Percentiles rank a stretch among this genome's conserved stretches.
Conservation (phyloP, 2,329 filamentous ascomycete species). For the Lecanicillium sp. region DNA sequence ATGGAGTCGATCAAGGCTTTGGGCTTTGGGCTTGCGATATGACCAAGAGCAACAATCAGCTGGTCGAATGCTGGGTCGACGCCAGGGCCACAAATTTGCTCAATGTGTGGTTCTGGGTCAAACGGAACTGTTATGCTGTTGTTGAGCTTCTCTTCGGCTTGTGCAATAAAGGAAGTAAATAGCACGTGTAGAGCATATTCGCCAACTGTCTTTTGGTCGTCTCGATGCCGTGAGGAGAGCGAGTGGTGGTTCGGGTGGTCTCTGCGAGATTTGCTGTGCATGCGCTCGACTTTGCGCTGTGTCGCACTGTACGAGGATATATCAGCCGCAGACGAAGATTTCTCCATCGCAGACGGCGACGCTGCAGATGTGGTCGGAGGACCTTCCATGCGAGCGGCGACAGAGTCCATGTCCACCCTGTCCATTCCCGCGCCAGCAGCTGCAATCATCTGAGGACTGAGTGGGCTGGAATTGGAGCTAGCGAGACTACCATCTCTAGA, state of each 20-base stretch:
- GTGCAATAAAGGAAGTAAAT: constrained; percentile 93
- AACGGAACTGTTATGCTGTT: constrained; percentile 74
- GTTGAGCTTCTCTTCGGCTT: constrained; percentile 93
- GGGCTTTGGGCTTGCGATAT: constrained; percentile 89
- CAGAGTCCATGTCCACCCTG: constrained; percentile 38
- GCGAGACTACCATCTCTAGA: constrained; percentile 79
- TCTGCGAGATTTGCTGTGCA: constrained; percentile 59
- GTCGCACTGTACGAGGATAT: constrained; percentile 31
- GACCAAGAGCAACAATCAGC: constrained; percentile 83
- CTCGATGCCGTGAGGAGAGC: constrained; percentile 62
- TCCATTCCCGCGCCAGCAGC: constrained; percentile 52
- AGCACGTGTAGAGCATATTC: constrained; percentile 96
- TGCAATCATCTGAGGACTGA: constrained; percentile 81
- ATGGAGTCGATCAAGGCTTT: constrained; percentile 94
- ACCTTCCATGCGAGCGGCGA: constrained; percentile 34
- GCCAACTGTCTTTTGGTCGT: constrained; percentile 86
- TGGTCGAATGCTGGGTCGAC: constrained; percentile 88
- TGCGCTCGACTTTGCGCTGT: constrained; percentile 49
- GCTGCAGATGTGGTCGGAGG: constrained; percentile 40
- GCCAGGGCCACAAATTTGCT: constrained; percentile 82
- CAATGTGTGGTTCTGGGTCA: constrained; percentile 75
- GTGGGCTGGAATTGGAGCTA: constrained; percentile 71
- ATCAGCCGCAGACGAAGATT: constrained; percentile 38
- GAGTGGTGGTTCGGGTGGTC: constrained; percentile 70
- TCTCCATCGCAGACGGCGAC: constrained; percentile 27